These are phyloP conservation scores for Coniochaeta sp. DNA, from an alignment of 2,329 filamentous ascomycete species.

Conservation along the genomic window DNA sequence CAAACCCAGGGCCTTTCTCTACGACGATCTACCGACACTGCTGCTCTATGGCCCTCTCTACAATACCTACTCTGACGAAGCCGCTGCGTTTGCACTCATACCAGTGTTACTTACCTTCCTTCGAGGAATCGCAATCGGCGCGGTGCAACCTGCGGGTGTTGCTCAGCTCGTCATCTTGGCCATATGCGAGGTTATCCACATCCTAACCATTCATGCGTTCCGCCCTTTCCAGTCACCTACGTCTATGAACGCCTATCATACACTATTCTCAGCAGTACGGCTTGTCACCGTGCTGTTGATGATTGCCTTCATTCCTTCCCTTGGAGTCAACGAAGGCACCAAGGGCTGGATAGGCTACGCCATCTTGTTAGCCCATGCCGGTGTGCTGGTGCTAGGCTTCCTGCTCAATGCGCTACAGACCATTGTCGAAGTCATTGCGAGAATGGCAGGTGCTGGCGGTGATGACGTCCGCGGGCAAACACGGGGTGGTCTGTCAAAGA, in stretches of 20 bases:
- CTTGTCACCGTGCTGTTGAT: conserved; percentile 70
- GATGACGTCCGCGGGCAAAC: conserved; percentile 63
- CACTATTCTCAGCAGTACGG: conserved; percentile 71
- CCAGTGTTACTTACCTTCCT: conserved; percentile 80
- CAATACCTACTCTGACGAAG: conserved; percentile 94
- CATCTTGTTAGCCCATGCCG: conserved; percentile 78
- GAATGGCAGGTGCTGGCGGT: conserved; percentile 75
- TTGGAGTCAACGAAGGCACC: conserved; percentile 69
- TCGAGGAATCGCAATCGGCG: conserved; percentile 84
- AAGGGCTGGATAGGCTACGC: conserved; percentile 96
- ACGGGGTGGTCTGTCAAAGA: conserved; percentile 79
- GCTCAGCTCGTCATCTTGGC: conserved; percentile 88
- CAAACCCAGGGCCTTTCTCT: conserved; percentile 77
- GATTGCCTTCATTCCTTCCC: conserved; percentile 75
- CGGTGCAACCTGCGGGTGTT: conserved; percentile 85
- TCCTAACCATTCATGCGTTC: conserved; percentile 83
- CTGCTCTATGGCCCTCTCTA: conserved; percentile 89
- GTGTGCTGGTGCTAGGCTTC: conserved; percentile 84
- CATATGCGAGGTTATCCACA: conserved; percentile 87
- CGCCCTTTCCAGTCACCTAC: conserved; percentile 84
- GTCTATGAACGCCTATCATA: conserved; percentile 96
- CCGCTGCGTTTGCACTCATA: conserved; percentile 81
- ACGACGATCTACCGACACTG: conserved; percentile 87
- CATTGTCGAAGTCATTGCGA: conserved; percentile 77
- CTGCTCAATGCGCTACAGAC: conserved; percentile 89